These are phyloP conservation scores for Mrakiaceae sp. DNA, from an alignment of 1,284 basidiomycete genomes.

Conservation along the genomic window DNA sequence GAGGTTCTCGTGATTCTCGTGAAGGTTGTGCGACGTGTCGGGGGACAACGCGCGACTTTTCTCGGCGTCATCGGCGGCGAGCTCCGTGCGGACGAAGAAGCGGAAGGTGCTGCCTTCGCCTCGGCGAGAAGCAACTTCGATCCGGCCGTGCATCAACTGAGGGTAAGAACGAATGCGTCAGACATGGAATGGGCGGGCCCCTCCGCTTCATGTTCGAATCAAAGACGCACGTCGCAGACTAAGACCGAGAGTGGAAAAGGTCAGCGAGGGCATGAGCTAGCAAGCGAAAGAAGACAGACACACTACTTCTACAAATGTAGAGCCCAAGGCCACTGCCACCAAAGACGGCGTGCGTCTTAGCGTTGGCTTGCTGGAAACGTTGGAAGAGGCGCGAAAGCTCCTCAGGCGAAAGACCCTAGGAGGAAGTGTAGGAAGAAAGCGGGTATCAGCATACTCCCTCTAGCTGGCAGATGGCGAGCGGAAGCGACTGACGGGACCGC, in stretches of 20 bases:
- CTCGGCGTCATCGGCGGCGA: constrained; percentile 8
- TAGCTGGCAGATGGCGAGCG: no score
- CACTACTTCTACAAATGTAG: constrained; percentile 22
- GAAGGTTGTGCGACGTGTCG: neutral
- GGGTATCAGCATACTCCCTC: no score
- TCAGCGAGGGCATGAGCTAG: neutral
- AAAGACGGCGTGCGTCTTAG: constrained; percentile 20
- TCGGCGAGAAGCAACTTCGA: constrained; percentile 27
- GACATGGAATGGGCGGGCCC: neutral
- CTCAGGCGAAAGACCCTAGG: constrained; percentile 25
- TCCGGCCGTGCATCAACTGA: constrained; percentile 26
- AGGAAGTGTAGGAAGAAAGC: no score
- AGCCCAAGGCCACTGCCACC: constrained; percentile 34
- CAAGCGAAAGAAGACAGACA: constrained; percentile 16
- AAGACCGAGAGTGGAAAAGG: neutral
- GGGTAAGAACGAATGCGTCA: neutral
- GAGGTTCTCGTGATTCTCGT: neutral
- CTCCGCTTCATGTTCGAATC: constrained; percentile 24
- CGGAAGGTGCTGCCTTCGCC: constrained; percentile 38
- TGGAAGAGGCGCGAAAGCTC: constrained; percentile 26
- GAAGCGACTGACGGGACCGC: constrained; percentile 23
- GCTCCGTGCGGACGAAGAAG: constrained; percentile 29
- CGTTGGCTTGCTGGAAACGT: constrained; percentile 16
- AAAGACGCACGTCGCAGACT: no score
- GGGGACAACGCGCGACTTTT: neutral